Evolutionary conservation across 768 basidiomycete species (phyloP).

Genomic region (Boletus rubroflammeus): DNA sequence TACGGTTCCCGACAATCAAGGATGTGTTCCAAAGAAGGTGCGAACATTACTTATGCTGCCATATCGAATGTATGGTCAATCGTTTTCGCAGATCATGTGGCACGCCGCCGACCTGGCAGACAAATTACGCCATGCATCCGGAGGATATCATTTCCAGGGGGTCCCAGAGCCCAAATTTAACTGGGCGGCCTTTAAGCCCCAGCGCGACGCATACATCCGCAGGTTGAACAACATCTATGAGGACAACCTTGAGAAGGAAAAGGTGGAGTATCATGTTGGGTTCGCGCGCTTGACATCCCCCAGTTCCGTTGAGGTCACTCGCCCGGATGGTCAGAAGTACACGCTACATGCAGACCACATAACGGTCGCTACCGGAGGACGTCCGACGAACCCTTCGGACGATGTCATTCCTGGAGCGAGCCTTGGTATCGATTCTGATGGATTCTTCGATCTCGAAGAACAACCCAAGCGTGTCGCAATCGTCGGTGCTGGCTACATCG

Average conservation of each 20-base stretch:
- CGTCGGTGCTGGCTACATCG: slow-evolving; percentile 97
- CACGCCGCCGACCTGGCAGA: slow-evolving; percentile 89
- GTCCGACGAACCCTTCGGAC: slow-evolving; percentile 75
- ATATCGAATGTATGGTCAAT: neutral
- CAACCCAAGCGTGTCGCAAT: slow-evolving; percentile 93
- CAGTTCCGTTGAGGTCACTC: slow-evolving; percentile 69
- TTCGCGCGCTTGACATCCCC: slow-evolving; percentile 68
- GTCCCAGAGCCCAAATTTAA: slow-evolving; percentile 62
- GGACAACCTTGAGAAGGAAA: slow-evolving; percentile 80
- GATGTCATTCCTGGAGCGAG: slow-evolving; percentile 84
- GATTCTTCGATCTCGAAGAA: slow-evolving; percentile 88
- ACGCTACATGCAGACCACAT: slow-evolving; percentile 73
- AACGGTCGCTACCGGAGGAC: slow-evolving; percentile 82
- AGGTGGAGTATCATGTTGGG: slow-evolving; percentile 84
- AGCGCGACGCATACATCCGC: slow-evolving; percentile 93
- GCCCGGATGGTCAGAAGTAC: slow-evolving; percentile 65
- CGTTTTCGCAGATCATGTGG: slow-evolving; percentile 84
- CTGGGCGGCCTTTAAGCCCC: slow-evolving; percentile 89
- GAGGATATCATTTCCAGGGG: slow-evolving; percentile 71
- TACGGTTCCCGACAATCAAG: slow-evolving; percentile 36
- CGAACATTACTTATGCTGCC: neutral
- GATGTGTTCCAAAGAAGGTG: slow-evolving; percentile 97
- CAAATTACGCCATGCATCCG: slow-evolving; percentile 68
- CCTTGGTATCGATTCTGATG: slow-evolving; percentile 89
- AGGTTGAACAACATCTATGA: slow-evolving; percentile 90